Evolutionary conservation across 495 filamentous ascomycete species (phyloP).

Genomic region (Choiromyces venosus): DNA sequence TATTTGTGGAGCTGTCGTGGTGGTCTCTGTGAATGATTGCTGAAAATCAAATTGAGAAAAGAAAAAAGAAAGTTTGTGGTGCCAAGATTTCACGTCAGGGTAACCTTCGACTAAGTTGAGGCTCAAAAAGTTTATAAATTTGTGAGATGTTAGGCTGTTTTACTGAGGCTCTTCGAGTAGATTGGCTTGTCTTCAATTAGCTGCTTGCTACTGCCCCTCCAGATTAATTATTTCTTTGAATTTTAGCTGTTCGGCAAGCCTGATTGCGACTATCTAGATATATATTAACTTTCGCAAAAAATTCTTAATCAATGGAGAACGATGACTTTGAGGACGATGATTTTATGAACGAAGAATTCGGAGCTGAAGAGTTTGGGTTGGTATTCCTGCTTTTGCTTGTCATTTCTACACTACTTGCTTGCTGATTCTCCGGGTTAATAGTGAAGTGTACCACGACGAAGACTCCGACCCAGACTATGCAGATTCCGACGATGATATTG

Average conservation of each 20-base stretch:
- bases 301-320: neutral
- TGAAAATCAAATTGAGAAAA: neutral
- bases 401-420: neutral
- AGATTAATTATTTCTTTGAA: neutral
- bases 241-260: no score
- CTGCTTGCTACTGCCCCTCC: neutral
- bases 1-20: slow-evolving; percentile 1
- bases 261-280: neutral
- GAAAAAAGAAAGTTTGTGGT: slow-evolving; percentile 20
- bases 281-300: neutral
- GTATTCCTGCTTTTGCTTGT: neutral
- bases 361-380: neutral
- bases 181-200: neutral
- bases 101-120: slow-evolving; percentile 19
- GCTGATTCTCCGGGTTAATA: neutral
- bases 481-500: slow-evolving; percentile 52
- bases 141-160: neutral
- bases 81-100: slow-evolving; percentile 26
- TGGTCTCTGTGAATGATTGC: slow-evolving; percentile 9
- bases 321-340: neutral
- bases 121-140: slow-evolving; percentile 16
- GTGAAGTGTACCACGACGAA: slow-evolving; percentile 45
- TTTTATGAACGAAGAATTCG: neutral
- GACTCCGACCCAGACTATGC: slow-evolving; percentile 50
- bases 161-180: neutral